Base-by-base conservation (phyloP, 169 alveolate species). In the Plasmodium blacklocki region DNA sequence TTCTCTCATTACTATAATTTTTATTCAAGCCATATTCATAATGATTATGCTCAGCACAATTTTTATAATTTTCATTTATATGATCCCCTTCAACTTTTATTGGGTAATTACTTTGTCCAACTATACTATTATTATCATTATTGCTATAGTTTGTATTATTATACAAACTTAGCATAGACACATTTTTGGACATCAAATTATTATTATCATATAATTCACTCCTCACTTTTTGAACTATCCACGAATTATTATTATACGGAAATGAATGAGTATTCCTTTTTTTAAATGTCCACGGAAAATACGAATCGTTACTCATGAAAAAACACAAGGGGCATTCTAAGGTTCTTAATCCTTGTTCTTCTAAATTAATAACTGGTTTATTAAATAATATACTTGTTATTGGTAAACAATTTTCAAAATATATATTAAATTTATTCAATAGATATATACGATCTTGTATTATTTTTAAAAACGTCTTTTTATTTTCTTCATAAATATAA, bases 321-420 rank as follows among this genome's bases (percentile, higher is more conserved):
- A 86, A 86, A 29, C 92, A 86, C 9, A 86, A 32, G 6, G 92
- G 92, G 12, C 92, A 86, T 72, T 86, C 92, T 63, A 73, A 26
- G 3, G 92, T 86, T 2, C 92, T 70, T 19, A 86, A 73, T 3
- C 92, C 92, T 19, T 86, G 92, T 39, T 70, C 88, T 67, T 86
- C 92, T 45, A 86, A 64, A 29, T 86, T 59, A 45, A 72, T 63
- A 12, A 71, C 62, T n/a, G 92, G 92, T 32, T 71, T 86, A 47
- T 86, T 86, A 62, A 86, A 86, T 19, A 86, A 73, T 23, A 62
- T 64, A 21, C 86, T 87, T 32, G 92, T 54, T 54, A 86, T 71
- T 9, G 92, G 92, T 3, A 86, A 54, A 14, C 92, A 86, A 32
- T n/a, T 59, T 73, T 86, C 92, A 72, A 86, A 86, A 56, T 71